Evolutionary conservation across 768 basidiomycete genomes (phyloP), one percentile per base, ranked within the genome.

Genomic region (Pisolithus marmoratus): DNA sequence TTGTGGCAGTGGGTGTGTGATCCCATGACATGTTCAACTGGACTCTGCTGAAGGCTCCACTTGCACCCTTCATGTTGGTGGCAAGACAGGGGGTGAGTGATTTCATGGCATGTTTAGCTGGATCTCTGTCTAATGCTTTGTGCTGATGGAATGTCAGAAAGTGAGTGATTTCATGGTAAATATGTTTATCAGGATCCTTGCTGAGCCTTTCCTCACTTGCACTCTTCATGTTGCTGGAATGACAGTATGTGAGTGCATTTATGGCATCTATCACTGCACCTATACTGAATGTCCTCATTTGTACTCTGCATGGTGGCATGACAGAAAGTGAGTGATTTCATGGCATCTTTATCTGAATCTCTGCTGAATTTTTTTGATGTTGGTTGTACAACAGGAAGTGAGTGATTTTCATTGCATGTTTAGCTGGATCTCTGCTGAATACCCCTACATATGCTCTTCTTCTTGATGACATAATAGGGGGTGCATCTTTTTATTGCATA

Each of bases 251-350:
- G 19, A n/a, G n/a, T n/a, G n/a, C n/a, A n/a, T n/a, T n/a, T n/a
- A n/a, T n/a, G n/a, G n/a, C n/a, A n/a, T n/a, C n/a, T n/a, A n/a
- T n/a, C n/a, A n/a, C n/a, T n/a, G n/a, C n/a, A n/a, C n/a, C n/a
- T n/a, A n/a, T n/a, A n/a, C n/a, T n/a, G n/a, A 41, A 20, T 41
- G 40, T 4, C 20, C 20, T 41, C n/a, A 41, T 20, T 41, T 22
- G 14, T 4, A 38, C 11, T 17, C 40, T 41, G 2, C n/a, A 26
- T 41, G 19, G 17, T 41, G 19, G 17, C 15, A n/a, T 41, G 38
- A 59, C 53, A 2, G 54, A 56, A 4, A 58, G 53, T 40, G 54
- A 58, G 51, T 57, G 56, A 20, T 51, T 49, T 15, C 56, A 55
- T 15, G 22, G 3, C 12, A 51, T 43, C 15, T 53, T 45, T 3